Base-by-base conservation (phyloP, 176 grass and related monocot genomes). In the Aegilops longissima region DNA sequence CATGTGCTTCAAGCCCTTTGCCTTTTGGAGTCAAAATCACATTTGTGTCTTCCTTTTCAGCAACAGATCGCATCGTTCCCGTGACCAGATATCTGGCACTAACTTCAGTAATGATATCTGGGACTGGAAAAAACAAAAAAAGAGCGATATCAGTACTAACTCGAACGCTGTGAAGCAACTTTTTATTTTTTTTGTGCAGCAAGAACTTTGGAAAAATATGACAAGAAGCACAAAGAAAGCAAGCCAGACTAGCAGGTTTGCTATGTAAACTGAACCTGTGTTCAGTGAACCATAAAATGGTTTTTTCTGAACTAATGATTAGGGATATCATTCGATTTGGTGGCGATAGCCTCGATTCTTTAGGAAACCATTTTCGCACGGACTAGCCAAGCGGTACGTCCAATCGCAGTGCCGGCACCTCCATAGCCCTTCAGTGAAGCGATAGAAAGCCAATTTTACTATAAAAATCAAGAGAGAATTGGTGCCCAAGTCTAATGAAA, bases 401-500 rank as follows among this genome's bases (percentile, higher is more conserved):
- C 91, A 95, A 78, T 90, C 58, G 65, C 92, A 97, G 85, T 94
- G 86, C 40, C 78, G 84, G 75, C 95, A 97, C 83, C 88, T 94
- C 90, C 95, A 97, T 86, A 87, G 30, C 75, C 90, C 95, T 97
- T 94, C 90, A 94, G 89, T 74, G 61, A 95, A 90, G 88, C 84
- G 92, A 87, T 76, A 83, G 11, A 73, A 80, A 83, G 82, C 34
- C 68, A 87, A 82, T 34, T 92, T 91, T 34, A 82, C 58, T 64
- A 64, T 14, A 12, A 6, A 59, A 65, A 49, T 59, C 8, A 59
- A 59, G 20, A 31, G 10, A 51, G 39, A 65, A 49, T 0, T 52
- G 24, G 42, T 31, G 73, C 31, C 44, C 47, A 17, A 38, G 42
- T 76, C 7, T 51, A 40, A 61, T 44, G n/a, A 42, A 44, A 42